A percentile compares a stretch with the other conserved stretches of the same genome.
Evolutionary conservation across 2,329 filamentous ascomycete genomes (phyloP).

Genomic region (Exophiala xenobiotica): DNA sequence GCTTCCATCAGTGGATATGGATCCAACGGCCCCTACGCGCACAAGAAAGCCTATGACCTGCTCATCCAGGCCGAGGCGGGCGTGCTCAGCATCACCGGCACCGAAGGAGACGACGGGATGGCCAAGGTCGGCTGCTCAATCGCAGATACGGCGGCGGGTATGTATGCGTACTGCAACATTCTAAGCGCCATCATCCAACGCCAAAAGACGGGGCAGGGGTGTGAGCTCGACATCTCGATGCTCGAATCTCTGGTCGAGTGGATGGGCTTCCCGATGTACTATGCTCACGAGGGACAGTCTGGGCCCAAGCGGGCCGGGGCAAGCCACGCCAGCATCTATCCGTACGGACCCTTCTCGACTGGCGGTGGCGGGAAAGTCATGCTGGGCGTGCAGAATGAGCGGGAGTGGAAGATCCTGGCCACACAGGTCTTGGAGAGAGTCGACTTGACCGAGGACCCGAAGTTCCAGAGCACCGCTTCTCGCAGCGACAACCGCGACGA

Average conservation of each 20-base stretch:
- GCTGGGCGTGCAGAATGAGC: slow-evolving; percentile 59
- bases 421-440: slow-evolving; percentile 46
- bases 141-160: slow-evolving; percentile 55
- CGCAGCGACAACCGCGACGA: slow-evolving; percentile 49
- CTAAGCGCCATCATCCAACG: slow-evolving; percentile 52
- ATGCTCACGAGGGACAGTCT: slow-evolving; percentile 48
- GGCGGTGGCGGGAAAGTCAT: slow-evolving; percentile 52
- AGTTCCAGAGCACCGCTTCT: slow-evolving; percentile 50
- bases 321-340: slow-evolving; percentile 57
- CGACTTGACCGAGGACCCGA: slow-evolving; percentile 44
- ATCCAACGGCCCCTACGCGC: slow-evolving; percentile 50
- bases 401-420: slow-evolving; percentile 56
- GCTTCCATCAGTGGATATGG: slow-evolving; percentile 58
- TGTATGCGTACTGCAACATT: slow-evolving; percentile 54
- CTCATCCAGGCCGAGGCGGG: slow-evolving; percentile 57
- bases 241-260: slow-evolving; percentile 59
- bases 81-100: slow-evolving; percentile 53
- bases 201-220: slow-evolving; percentile 49
- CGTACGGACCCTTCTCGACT: slow-evolving; percentile 56
- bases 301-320: slow-evolving; percentile 50
- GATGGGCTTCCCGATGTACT: slow-evolving; percentile 60
- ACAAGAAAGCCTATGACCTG: slow-evolving; percentile 58
- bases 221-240: slow-evolving; percentile 57
- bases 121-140: slow-evolving; percentile 57
- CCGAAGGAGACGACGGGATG: slow-evolving; percentile 35